Conservation (phyloP, 192 early-diverging fungal species). For the Pilaira anomala region DNA sequence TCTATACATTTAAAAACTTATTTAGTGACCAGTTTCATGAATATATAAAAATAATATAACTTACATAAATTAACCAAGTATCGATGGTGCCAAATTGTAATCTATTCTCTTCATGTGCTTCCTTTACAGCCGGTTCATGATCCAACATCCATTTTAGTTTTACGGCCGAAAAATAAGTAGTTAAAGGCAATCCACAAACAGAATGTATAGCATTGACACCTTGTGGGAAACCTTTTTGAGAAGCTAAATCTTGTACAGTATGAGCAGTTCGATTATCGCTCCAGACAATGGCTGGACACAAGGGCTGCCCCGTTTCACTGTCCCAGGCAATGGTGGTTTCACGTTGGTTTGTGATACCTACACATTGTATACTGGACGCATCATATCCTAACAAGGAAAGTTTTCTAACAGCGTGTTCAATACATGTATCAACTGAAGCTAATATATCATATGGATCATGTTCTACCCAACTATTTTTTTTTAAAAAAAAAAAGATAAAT, state of each 20-base stretch:
- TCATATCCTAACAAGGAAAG: conserved; percentile 60
- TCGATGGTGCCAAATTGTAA: conserved; percentile 89
- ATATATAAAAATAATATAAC: conserved; percentile 12
- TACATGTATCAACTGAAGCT: conserved; percentile 62
- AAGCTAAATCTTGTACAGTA: conserved; percentile 61
- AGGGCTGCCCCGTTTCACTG: conserved; percentile 66
- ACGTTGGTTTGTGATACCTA: conserved; percentile 95
- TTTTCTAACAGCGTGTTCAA: conserved; percentile 61
- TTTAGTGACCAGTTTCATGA: not conserved
- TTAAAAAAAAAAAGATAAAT: not conserved
- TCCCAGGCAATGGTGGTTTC: conserved; percentile 95
- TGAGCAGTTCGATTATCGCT: conserved; percentile 80
- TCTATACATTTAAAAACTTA: conserved; percentile 37
- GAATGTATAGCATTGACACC: conserved; percentile 41
- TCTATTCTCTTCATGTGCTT: conserved; percentile 67
- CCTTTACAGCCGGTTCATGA: conserved; percentile 67
- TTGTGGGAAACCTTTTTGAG: conserved; percentile 36
- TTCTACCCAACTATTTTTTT: conserved; percentile 89
- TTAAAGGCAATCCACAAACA: conserved; percentile 82
- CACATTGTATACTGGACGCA: conserved; percentile 53
- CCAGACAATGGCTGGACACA: conserved; percentile 92
- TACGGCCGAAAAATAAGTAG: conserved; percentile 90
- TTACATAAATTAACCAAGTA: conserved; percentile 89
- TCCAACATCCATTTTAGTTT: conserved; percentile 93
- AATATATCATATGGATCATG: conserved; percentile 81